Base-by-base conservation (phyloP, 495 filamentous ascomycete species). In the Xylaria palmicola region DNA sequence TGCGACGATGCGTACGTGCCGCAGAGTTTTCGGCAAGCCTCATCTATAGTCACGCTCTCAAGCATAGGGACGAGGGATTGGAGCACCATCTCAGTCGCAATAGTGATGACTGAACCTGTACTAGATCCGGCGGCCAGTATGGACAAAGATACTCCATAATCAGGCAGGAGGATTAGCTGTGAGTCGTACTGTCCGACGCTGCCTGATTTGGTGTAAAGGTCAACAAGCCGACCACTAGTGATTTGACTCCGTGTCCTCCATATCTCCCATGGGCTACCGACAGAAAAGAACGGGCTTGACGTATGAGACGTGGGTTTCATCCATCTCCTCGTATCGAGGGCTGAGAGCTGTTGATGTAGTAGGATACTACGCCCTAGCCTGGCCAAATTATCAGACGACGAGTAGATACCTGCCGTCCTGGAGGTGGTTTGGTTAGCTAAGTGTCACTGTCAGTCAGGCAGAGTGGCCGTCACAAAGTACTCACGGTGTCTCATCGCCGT, bases 211-310 rank as follows among this genome's bases (percentile, higher is more conserved):
- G 73, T 77, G 65, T 82, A 81, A 0, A 82, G 55, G 43, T 81
- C 75, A 15, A 77, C 57, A 2, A 64, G 44, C 12, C 59, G 27
- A 6, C 51, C 44, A 3, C 32, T 54, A 22, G 59, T 54, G 44
- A 41, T 48, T 26, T 55, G 44, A 22, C 49, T 43, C 29, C 36
- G 39, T 29, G 59, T 60, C 47, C 58, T 65, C 10, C 20, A 48
- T 15, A 82, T 82, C 51, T 83, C 81, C 79, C 78, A 83, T 0
- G 81, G 80, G 0, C 75, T 72, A 5, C 80, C 79, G 20, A 81
- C 70, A 3, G 69, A 68, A 30, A 66, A 57, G 2, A 51, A 60
- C 0, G 73, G 51, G 15, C 64, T 68, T 3, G 77, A 67, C 10
- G 76, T 78, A 51, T 75, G 72, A 1, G 70, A 45, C 20, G 40